phyloP scores from a whole-genome alignment of 768 basidiomycete species.

The Filobasidium floriforme region DNA sequence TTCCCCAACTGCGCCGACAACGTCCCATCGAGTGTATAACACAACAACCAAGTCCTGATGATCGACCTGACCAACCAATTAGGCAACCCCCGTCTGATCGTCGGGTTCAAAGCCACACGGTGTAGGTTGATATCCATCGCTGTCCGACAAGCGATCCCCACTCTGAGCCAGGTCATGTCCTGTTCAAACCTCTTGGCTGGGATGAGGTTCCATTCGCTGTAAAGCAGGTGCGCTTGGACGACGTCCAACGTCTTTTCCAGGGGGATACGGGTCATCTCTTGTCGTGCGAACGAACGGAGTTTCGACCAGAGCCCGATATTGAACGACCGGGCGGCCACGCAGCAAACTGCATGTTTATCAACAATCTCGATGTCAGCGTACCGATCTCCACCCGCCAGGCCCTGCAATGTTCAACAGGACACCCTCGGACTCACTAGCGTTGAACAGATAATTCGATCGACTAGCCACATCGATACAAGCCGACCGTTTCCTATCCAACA shows the following conservation, averaged over 20 bases:
- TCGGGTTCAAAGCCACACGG: conserved; percentile 26
- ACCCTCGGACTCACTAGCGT: conserved; percentile 34
- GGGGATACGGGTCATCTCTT: conserved; percentile 34
- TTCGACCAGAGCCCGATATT: conserved; percentile 28
- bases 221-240: conserved; percentile 33
- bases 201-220: conserved; percentile 34
- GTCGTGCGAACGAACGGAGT: conserved; percentile 29
- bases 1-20: conserved; percentile 21
- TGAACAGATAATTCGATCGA: conserved; percentile 37
- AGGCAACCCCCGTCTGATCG: conserved; percentile 15
- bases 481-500: not conserved
- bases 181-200: conserved; percentile 34
- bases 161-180: conserved; percentile 32
- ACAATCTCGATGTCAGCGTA: no score
- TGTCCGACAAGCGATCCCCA: conserved; percentile 28
- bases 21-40: no score
- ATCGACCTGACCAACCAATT: no score
- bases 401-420: no score
- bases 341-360: conserved; percentile 35
- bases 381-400: no score
- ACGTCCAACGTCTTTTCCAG: conserved; percentile 36
- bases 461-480: conserved; percentile 28
- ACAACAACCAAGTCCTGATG: no score
- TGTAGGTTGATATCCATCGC: conserved; percentile 37
- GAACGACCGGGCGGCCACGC: conserved; percentile 29